Evolutionary conservation across 2,329 filamentous ascomycete genomes (phyloP).

Genomic region (Scleromitrula shiraiana): DNA sequence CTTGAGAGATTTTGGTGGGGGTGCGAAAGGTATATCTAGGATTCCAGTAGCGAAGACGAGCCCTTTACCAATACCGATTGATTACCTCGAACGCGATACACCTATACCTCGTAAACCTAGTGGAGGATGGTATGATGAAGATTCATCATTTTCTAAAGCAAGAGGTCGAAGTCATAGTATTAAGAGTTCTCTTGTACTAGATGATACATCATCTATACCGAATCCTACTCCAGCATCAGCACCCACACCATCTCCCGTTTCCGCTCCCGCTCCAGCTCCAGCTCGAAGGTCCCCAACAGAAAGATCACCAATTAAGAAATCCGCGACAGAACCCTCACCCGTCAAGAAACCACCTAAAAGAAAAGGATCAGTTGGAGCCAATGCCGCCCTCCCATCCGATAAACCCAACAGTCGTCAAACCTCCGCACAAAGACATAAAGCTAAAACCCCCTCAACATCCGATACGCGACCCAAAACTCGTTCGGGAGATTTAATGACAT

Average conservation of each 20-base stretch:
- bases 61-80: constrained; percentile 63
- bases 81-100: constrained; percentile 66
- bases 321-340: constrained; percentile 46
- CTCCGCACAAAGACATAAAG: constrained; percentile 43
- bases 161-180: constrained; percentile 65
- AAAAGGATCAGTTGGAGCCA: constrained; percentile 16
- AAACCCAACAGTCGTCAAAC: constrained; percentile 25
- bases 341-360: constrained; percentile 37
- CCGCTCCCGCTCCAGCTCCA: constrained; percentile 34
- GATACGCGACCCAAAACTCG: constrained; percentile 53
- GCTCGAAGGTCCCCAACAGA: constrained; percentile 32
- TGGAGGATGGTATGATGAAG: constrained; percentile 44
- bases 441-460: constrained; percentile 49
- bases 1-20: constrained; percentile 45
- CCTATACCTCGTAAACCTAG: constrained; percentile 55
- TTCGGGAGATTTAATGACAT: constrained; percentile 44
- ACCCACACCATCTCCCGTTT: constrained; percentile 29
- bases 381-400: constrained; percentile 1
- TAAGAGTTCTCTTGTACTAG: constrained; percentile 38
- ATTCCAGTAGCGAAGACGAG: constrained; percentile 82
- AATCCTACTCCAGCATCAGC: constrained; percentile 27
- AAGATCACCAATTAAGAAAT: constrained; percentile 46
- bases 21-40: constrained; percentile 59
- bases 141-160: constrained; percentile 52
- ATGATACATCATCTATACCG: constrained; percentile 38